Base-by-base conservation (phyloP, 208 protist genomes). In the Leishmania major region DNA sequence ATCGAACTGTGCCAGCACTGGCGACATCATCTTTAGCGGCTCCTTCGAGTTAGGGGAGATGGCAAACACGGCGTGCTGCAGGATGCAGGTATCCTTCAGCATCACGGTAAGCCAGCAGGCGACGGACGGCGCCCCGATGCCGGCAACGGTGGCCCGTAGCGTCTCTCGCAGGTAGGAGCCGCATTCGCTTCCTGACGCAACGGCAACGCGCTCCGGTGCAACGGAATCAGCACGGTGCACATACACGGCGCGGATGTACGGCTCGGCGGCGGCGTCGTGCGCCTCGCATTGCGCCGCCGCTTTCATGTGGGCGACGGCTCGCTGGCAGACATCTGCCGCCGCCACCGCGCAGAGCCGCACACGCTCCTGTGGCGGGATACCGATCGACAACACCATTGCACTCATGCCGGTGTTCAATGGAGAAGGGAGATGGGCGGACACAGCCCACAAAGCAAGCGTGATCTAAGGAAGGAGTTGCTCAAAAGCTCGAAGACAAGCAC, bases 71-170 rank as follows among this genome's bases (percentile, higher is more conserved):
- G 81, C 84, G 77, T 92, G 89, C 49, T 88, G 84, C 66, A 92
- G 62, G 11, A 85, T 86, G 78, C 86, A 86, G 31, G 84, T 87
- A 66, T 92, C 86, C 28, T 83, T 79, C 75, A 90, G 71, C 59
- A 59, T 70, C 25, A 92, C 73, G 22, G 89, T 92, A 31, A 92
- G 82, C 89, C 89, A 92, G 84, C 89, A 92, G 47, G 89, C 77
- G 25, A 79, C 64, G 73, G 62, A 73, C 45, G 70, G 43, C 49
- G 35, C 31, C 7, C 82, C 70, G 15, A 79, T 51, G 55, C 66
- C 60, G 6, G 59, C 75, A 25, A 69, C 72, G 51, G 75, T 64
- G 35, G 59, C 60, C 49, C 77, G 87, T 47, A 88, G 73, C 6
- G 81, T 25, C 15, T 81, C 78, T 47, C 75, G 83, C 57, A 87